A percentile compares a stretch with the other conserved stretches of the same genome.
These are phyloP conservation scores for Lolium rigidum DNA, from an alignment of 176 grass and related monocot species.

Conservation along the genomic window DNA sequence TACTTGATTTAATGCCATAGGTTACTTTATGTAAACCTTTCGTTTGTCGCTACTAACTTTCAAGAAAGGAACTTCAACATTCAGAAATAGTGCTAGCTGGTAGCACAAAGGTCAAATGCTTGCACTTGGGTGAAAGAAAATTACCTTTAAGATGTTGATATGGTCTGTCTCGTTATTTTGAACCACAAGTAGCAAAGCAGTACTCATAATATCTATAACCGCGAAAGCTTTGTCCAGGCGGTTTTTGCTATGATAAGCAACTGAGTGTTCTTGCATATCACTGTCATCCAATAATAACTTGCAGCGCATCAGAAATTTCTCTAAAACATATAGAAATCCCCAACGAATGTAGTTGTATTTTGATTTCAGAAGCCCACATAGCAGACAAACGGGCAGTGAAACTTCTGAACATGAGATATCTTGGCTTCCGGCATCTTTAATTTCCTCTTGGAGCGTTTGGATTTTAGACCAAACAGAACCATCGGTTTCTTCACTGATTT, in stretches of 20 bases:
- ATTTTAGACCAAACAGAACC: conserved; percentile 85
- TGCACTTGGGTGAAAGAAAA: conserved; percentile 32
- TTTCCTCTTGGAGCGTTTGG: conserved; percentile 81
- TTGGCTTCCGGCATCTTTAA: conserved; percentile 81
- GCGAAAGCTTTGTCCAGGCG: conserved; percentile 85
- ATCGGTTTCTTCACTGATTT: conserved; percentile 78
- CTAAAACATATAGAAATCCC: conserved; percentile 91
- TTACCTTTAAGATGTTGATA: conserved; percentile 99
- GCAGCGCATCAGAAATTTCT: conserved; percentile 93
- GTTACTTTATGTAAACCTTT: neutral
- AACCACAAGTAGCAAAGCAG: conserved; percentile 82
- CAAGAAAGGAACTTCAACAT: conserved; percentile 16
- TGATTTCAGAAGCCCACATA: conserved; percentile 94
- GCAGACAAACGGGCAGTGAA: conserved; percentile 82
- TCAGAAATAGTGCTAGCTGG: conserved; percentile 8
- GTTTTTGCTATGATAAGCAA: conserved; percentile 51
- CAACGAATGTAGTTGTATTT: conserved; percentile 97
- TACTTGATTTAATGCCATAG: neutral
- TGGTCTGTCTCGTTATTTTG: conserved; percentile 96
- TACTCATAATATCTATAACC: conserved; percentile 92
- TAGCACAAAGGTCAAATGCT: neutral
- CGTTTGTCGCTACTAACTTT: conserved; percentile 3
- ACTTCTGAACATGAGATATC: conserved; percentile 73
- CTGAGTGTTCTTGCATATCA: conserved; percentile 59
- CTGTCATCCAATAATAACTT: conserved; percentile 98